A percentile compares a stretch with the other conserved stretches of the same genome.
phyloP scores from a whole-genome alignment of 305 asterid species.

The Rubia tinctorum region DNA sequence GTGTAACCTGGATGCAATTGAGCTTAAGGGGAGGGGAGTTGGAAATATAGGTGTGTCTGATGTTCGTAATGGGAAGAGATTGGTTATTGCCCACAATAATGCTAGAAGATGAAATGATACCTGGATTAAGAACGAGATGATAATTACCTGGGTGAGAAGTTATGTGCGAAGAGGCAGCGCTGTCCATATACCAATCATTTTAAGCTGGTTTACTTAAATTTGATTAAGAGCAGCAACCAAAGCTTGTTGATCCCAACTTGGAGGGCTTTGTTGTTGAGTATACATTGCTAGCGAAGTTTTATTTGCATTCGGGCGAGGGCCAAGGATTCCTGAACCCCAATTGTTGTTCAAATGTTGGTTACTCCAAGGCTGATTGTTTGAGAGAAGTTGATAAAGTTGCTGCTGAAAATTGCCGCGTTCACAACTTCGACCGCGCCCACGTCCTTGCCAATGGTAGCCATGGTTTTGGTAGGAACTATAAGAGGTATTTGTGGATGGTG shows the following conservation, averaged over 20 bases:
- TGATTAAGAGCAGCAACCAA: neutral
- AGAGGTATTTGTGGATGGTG: neutral
- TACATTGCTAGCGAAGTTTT: too few species aligned
- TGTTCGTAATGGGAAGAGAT: neutral
- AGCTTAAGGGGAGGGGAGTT: neutral
- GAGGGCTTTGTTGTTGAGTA: too few species aligned
- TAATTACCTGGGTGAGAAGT: slow-evolving; percentile 3
- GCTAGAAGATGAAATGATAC: neutral
- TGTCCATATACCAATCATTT: slow-evolving; percentile 4
- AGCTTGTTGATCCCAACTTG: too few species aligned
- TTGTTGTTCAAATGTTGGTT: neutral
- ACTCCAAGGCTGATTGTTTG: neutral
- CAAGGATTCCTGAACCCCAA: too few species aligned
- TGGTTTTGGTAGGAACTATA: neutral
- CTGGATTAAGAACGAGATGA: neutral
- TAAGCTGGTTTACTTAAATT: neutral
- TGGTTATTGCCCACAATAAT: slow-evolving; percentile 3
- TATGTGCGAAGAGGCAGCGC: neutral
- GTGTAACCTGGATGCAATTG: neutral
- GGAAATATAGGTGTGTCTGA: neutral
- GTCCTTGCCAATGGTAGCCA: neutral
- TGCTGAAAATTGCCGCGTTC: neutral
- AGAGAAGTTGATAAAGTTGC: neutral
- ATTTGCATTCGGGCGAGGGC: too few species aligned
- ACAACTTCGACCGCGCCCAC: neutral